Conservation (phyloP, 257 asterid species). For the Solanum chiquidenum region DNA sequence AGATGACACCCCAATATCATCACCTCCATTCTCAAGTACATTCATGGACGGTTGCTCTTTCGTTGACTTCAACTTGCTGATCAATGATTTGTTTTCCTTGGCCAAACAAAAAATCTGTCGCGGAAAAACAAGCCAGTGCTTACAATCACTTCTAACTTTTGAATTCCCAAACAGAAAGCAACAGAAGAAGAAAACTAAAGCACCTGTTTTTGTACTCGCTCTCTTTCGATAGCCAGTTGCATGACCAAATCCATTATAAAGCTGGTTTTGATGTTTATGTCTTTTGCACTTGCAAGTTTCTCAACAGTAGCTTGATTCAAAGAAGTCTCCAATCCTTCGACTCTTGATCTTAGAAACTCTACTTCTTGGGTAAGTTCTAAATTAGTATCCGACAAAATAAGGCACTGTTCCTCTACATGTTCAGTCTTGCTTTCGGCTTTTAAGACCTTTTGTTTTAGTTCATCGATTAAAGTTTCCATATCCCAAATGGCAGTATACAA, state of each 20-base stretch:
- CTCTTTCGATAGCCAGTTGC: conserved; percentile 73
- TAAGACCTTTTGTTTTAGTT: conserved; percentile 66
- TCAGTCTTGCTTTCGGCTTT: conserved; percentile 56
- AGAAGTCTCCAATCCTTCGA: conserved; percentile 39
- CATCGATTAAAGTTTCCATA: conserved; percentile 91
- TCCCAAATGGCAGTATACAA: conserved; percentile 89
- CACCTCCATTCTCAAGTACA: conserved; percentile 6
- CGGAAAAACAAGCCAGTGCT: neutral
- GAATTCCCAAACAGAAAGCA: neutral
- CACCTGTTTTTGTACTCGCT: conserved; percentile 70
- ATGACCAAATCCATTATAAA: conserved; percentile 58
- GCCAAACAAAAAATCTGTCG: conserved; percentile 48
- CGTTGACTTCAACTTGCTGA: conserved; percentile 22
- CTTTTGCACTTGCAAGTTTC: conserved; percentile 47
- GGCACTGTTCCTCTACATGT: conserved; percentile 48
- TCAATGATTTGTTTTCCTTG: conserved; percentile 59
- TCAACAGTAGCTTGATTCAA: conserved; percentile 40
- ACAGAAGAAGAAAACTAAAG: neutral
- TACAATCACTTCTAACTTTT: neutral
- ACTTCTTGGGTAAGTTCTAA: conserved; percentile 52
- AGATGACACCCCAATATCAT: conserved; percentile 4
- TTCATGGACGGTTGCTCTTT: conserved; percentile 12
- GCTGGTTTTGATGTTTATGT: conserved; percentile 40
- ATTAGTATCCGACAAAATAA: conserved; percentile 46
- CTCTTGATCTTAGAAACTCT: conserved; percentile 30